Base-by-base conservation (phyloP, 129 eudicot species). In the Chrysanthemum makinoi region DNA sequence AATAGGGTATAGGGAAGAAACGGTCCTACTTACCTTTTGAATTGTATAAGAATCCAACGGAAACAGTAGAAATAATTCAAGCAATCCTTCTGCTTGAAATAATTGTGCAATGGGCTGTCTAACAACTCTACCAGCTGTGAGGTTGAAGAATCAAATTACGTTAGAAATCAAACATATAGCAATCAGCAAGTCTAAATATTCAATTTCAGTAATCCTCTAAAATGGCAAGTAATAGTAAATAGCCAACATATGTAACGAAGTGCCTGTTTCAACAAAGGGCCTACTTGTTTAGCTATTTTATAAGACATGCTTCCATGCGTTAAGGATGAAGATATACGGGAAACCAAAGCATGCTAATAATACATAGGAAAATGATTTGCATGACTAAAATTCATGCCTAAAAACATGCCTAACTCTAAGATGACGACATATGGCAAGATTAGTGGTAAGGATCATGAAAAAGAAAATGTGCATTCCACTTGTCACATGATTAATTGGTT, bases 1-100 rank as follows among this genome's bases (percentile, higher is more conserved):
- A 39, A 39, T 7, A 39, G 46, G 46, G 46, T 39, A 5, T 35
- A 35, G 44, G 44, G 44, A 39, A 28, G 22, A 5, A 50, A 54
- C 5, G 7, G 33, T 72, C 24, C 30, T 30, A 68, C 83, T 74
- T 68, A 64, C 96, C 96, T 86, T 84, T 89, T 89, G 62, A 89
- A 89, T 82, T 89, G 96, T 80, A 89, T 87, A 72, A 89, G 90
- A 72, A 89, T 73, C 96, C 96, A 90, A 55, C 96, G 96, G 72
- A 90, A 90, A 76, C 96, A 89, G 66, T 84, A 90, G 87, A 90
- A 90, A 72, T 81, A 90, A 61, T 90, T 90, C 79, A 87, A 75
- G 87, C 96, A 90, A 20, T 90, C 94, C 10, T 80, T 79, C 77
- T 87, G 87, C 83, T 73, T 49, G 44, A 90, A 85, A 76, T 87